phyloP scores from a whole-genome alignment of 495 filamentous ascomycete species.

The Aspergillus nanangensis region DNA sequence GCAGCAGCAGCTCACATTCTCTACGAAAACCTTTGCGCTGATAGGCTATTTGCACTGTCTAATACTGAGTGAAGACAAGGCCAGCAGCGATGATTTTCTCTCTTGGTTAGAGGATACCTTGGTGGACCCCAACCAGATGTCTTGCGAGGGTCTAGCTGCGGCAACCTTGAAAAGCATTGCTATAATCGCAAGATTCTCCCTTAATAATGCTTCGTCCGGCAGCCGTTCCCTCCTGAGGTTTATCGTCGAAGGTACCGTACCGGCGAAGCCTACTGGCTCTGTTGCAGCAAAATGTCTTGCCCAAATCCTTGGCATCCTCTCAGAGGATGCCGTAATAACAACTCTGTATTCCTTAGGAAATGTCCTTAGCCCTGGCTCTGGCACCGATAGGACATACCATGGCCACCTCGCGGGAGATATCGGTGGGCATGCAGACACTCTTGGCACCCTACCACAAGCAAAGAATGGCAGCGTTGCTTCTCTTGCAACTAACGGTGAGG shows the following conservation, averaged over 20 bases:
- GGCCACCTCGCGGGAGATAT: conserved; percentile 23
- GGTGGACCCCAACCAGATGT: conserved; percentile 73
- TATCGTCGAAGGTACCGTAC: conserved; percentile 70
- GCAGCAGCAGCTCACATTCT: conserved; percentile 81
- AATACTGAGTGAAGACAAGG: conserved; percentile 70
- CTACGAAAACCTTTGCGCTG: conserved; percentile 78
- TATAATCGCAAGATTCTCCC: conserved; percentile 68
- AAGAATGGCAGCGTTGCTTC: conserved; percentile 74
- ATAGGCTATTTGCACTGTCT: conserved; percentile 81
- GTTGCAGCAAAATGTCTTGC: conserved; percentile 80
- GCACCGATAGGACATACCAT: conserved; percentile 30
- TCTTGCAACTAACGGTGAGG: conserved; percentile 62
- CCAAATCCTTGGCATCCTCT: conserved; percentile 70
- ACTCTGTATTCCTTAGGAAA: conserved; percentile 94
- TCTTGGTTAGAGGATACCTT: conserved; percentile 81
- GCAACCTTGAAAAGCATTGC: conserved; percentile 78
- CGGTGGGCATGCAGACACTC: conserved; percentile 20
- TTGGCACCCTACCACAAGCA: conserved; percentile 48
- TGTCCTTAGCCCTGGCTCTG: conserved; percentile 66
- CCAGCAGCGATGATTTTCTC: conserved; percentile 76
- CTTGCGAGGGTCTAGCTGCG: conserved; percentile 65
- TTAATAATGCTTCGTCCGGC: conserved; percentile 66
- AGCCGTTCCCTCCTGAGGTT: conserved; percentile 80
- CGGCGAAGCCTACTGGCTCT: conserved; percentile 56
- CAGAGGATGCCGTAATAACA: conserved; percentile 89